These are phyloP conservation scores for Barnettozyma vustinii DNA, from an alignment of 805 yeast genomes.

Conservation along the genomic window DNA sequence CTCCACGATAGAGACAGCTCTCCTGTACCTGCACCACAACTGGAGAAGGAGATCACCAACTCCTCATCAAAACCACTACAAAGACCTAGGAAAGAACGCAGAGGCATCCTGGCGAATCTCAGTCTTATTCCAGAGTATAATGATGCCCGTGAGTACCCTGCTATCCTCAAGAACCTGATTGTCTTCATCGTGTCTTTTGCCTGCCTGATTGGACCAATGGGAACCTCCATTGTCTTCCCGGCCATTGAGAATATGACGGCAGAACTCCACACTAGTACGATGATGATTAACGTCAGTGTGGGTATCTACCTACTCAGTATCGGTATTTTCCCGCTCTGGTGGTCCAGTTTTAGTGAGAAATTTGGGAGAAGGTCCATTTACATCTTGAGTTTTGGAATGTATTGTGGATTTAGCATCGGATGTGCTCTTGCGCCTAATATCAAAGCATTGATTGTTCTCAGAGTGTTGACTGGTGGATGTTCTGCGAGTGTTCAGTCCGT, in stretches of 20 bases:
- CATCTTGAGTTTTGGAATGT: constrained; percentile 57
- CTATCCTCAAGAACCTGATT: constrained; percentile 42
- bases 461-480: constrained; percentile 73
- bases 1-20: neutral
- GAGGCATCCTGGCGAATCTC: constrained; percentile 54
- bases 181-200: constrained; percentile 67
- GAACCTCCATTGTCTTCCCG: constrained; percentile 77
- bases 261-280: constrained; percentile 49
- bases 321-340: constrained; percentile 84
- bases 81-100: constrained; percentile 14
- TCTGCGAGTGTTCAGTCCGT: constrained; percentile 85
- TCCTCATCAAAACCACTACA: neutral
- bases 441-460: constrained; percentile 55
- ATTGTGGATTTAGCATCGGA: constrained; percentile 65
- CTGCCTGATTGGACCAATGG: constrained; percentile 84
- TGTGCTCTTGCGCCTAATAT: constrained; percentile 61
- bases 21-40: neutral
- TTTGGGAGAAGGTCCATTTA: constrained; percentile 75
- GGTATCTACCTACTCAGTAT: constrained; percentile 71
- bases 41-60: neutral
- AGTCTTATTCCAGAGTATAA: constrained; percentile 61
- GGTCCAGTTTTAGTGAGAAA: constrained; percentile 75
- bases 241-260: constrained; percentile 57
- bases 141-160: constrained; percentile 64
- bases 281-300: constrained; percentile 69